Evolutionary conservation across 352 stramenopile genomes (phyloP), one percentile per base, ranked within the genome.

Genomic region (Phytopythium chamaehyphon): DNA sequence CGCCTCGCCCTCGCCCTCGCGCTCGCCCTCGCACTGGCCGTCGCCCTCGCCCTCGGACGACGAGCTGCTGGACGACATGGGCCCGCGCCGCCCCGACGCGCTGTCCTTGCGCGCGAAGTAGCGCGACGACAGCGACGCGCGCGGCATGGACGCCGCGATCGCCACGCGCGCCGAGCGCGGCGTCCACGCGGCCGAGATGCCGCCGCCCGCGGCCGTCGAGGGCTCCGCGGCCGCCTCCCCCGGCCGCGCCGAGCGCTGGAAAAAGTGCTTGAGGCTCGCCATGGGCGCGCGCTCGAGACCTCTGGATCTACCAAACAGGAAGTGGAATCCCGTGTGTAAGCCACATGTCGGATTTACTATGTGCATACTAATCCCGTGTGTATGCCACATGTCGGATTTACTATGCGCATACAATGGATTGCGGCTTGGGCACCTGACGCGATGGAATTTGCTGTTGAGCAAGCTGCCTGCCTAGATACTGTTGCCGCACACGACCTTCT

Each of bases 101-200:
- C 22, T 47, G 16, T 47, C 40, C 40, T 33, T 39, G 46, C 47
- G 51, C 21, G 42, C 51, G 23, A 57, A 53, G 47, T 58, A 56
- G 26, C 42, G 56, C 22, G 54, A 38, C 26, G 59, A 43, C 40
- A 61, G 55, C 26, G 52, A 57, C 36, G 54, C 37, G 31, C 22
- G n/a, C 39, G 61, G 56, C 43, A 68, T 50, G 19, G 61, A 55
- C 22, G 60, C 54, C 8, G 55, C 63, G 19, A 45, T 55, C 23
- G 48, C 56, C 16, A 62, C 51, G 44, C 12, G 28, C 44, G 16
- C 26, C 53, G n/a, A 37, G 48, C 48, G 37, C 21, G 40, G 47
- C 22, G 52, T 56, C 55, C 40, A 61, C 47, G 40, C 55, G 16
- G 44, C 35, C 15, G 54, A 22, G 47, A 61, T 56, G 28, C 11